A percentile compares a stretch with the other conserved stretches of the same genome.
These are phyloP conservation scores for Ophiostoma pallidulum DNA, from an alignment of 2,329 filamentous ascomycete species.

Conservation along the genomic window DNA sequence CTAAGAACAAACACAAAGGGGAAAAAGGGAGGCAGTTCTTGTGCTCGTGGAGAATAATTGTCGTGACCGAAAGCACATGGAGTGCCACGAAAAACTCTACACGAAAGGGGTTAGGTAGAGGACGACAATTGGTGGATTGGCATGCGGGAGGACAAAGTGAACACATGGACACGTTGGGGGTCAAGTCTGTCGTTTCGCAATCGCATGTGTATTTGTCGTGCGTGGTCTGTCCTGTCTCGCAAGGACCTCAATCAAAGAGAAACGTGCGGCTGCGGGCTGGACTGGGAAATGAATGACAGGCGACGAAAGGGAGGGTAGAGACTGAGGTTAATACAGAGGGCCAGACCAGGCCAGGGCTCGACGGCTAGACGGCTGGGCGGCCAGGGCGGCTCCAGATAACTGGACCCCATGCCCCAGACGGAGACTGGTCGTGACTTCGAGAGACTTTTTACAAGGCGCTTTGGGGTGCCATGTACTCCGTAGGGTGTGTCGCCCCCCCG, in stretches of 20 bases:
- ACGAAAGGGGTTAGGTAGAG: constrained; percentile 1
- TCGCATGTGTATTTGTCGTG: too few species aligned
- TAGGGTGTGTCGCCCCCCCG: constrained; percentile 10
- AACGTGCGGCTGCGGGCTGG: neutral
- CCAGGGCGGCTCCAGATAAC: constrained; percentile 3
- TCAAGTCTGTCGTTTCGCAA: too few species aligned
- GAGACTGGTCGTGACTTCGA: too few species aligned
- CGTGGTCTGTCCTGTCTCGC: neutral
- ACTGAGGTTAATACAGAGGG: neutral
- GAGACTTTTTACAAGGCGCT: too few species aligned
- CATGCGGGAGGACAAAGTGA: too few species aligned
- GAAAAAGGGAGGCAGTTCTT: neutral
- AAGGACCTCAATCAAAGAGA: constrained; percentile 10
- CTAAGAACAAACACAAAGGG: neutral
- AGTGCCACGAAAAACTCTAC: too few species aligned
- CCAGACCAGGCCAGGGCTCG: neutral
- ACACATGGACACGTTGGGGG: too few species aligned
- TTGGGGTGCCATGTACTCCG: too few species aligned
- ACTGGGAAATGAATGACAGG: constrained; percentile 1
- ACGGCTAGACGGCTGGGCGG: constrained; percentile 9
- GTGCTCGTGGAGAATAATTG: too few species aligned
- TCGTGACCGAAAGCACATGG: too few species aligned
- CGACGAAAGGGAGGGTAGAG: too few species aligned
- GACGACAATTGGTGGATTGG: too few species aligned
- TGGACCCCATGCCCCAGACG: neutral